Evolutionary conservation across 2,329 filamentous ascomycete genomes (phyloP), one percentile per base, ranked within the genome.

Genomic region (Mariannaea elegans): DNA sequence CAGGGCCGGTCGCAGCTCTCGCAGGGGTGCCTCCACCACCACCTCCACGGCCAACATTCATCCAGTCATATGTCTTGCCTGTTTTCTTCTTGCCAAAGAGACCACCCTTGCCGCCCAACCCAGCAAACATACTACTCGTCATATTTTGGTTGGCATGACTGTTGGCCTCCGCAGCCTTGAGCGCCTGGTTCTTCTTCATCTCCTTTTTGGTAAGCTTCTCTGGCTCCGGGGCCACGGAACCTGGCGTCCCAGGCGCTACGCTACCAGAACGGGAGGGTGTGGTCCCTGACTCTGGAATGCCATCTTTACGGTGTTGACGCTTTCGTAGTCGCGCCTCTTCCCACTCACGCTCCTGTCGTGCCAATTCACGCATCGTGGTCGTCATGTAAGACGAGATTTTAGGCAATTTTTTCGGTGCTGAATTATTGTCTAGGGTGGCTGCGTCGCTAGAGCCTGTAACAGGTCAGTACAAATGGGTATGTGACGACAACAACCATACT

Each of bases 141-240:
- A 88, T 84, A 73, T 97, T 97, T 23, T 94, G 93, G 63, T 90
- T 91, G 19, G 89, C 87, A 65, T 94, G 93, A 65, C 90, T 91
- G 59, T 89, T 89, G 16, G 90, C 90, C 71, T 96, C 92, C 0
- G 88, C 90, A 19, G 89, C 85, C 68, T 91, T 92, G 60, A 92
- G 89, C n/a, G 88, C 86, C 66, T 90, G 84, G 64, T 89, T 90
- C 75, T 90, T 92, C 72, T 90, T 87, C 61, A 82, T 83, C 74
- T 97, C 93, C 78, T 97, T 97, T 82, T 97, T 97, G 4, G 90
- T 91, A 50, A 92, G 83, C 75, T 93, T 94, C 65, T 86, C 83
- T 1, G 80, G 73, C 53, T 90, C 89, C 1, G 88, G 84, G 1
- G 89, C 87, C 39, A 86, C 82, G 2, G 86, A 81, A 6, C 86